Evolutionary conservation across 2,329 filamentous ascomycete genomes (phyloP).

Genomic region (Thelonectria rubi): DNA sequence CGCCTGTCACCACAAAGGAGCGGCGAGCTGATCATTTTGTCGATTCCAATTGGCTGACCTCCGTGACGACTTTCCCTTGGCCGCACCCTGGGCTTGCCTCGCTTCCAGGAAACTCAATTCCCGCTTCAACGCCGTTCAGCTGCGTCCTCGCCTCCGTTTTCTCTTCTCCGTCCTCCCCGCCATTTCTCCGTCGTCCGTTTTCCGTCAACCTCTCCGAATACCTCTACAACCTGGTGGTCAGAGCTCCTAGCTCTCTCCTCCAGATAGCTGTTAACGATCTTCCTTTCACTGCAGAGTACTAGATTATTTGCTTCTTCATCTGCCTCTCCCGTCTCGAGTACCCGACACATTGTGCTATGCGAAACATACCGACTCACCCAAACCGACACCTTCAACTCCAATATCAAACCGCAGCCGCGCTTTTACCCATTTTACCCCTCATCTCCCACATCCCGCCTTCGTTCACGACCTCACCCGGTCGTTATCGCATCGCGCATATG

Average conservation of each 20-base stretch:
- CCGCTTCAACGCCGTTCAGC: neutral
- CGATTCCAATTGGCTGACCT: constrained; percentile 28
- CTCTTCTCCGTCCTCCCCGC: neutral
- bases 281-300: neutral
- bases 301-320: neutral
- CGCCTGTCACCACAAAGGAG: neutral
- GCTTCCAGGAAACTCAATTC: too few relatives aligned
- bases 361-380: neutral
- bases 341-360: neutral
- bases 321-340: neutral
- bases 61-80: neutral
- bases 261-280: neutral
- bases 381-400: neutral
- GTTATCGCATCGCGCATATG: constrained; percentile 22
- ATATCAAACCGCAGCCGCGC: neutral
- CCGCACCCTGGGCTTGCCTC: too few relatives aligned
- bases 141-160: neutral
- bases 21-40: constrained; percentile 32
- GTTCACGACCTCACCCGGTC: neutral
- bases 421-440: neutral
- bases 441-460: neutral
- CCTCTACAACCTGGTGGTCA: constrained; percentile 15
- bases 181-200: neutral
- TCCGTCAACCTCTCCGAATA: constrained; percentile 1
- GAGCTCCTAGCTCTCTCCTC: constrained; percentile 5